Conservation (phyloP, 768 basidiomycete genomes). For the Ramaria sp. region DNA sequence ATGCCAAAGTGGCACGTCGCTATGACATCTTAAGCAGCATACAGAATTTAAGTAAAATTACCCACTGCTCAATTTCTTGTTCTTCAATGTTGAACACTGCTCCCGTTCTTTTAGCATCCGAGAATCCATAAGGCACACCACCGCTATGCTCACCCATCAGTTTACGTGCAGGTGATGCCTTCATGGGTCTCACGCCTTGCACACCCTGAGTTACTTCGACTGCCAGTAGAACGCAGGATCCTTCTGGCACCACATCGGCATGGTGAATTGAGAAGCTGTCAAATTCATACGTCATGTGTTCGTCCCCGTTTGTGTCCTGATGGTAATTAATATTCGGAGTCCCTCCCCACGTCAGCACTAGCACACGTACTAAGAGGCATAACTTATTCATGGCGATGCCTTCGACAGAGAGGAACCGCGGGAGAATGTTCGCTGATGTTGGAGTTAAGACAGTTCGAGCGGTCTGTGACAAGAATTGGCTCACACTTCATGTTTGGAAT, state of each 20-base stretch:
- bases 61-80: background rate
- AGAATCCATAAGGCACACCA: background rate
- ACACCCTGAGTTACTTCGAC: background rate
- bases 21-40: background rate
- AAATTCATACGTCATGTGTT: background rate
- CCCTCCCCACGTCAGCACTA: background rate
- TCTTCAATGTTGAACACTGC: background rate
- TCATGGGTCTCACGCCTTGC: background rate
- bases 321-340: background rate
- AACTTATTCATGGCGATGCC: background rate
- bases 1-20: background rate
- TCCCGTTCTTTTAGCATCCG: background rate
- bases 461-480: background rate
- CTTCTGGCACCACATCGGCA: background rate
- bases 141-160: background rate
- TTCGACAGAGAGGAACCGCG: background rate
- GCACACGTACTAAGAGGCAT: background rate
- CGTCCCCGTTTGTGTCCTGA: background rate
- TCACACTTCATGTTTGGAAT: background rate
- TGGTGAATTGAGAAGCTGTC: background rate
- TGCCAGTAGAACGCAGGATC: background rate
- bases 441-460: background rate
- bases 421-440: background rate
- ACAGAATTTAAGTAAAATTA: background rate
- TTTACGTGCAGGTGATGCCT: background rate